Percentiles rank a stretch among this genome's conserved stretches.
Conservation (phyloP, 371 early-diverging fungal genomes). For the Saksenaea oblongispora region DNA sequence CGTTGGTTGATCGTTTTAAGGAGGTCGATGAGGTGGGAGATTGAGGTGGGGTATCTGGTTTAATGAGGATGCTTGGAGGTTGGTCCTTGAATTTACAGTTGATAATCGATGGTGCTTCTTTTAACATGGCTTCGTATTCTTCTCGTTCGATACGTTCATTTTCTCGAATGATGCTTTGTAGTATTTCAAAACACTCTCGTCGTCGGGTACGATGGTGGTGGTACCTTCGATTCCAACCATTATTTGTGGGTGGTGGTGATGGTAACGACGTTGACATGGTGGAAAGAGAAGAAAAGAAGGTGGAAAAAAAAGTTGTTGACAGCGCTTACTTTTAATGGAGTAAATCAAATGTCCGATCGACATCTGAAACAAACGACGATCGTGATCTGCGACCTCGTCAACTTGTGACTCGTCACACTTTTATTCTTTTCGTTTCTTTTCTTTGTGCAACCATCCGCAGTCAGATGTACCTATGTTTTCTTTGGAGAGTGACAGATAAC, state of each 20-base stretch:
- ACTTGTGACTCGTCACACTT: background rate
- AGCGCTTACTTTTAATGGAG: background rate
- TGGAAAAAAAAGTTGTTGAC: slow-evolving; percentile 1
- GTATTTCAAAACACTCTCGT: slow-evolving; percentile 33
- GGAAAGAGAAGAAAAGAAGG: background rate
- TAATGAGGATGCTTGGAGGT: slow-evolving; percentile 22
- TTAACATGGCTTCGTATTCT: slow-evolving; percentile 31
- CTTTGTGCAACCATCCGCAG: background rate
- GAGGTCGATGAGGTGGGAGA: slow-evolving; percentile 6
- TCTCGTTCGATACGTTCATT: slow-evolving; percentile 33
- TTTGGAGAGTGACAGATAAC: background rate
- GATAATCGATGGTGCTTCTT: slow-evolving; percentile 24
- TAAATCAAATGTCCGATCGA: slow-evolving; percentile 7
- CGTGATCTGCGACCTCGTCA: background rate
- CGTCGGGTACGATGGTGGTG: slow-evolving; percentile 35
- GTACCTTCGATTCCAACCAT: background rate
- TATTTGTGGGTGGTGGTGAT: slow-evolving; percentile 6
- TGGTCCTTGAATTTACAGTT: slow-evolving; percentile 9
- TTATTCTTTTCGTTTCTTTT: background rate
- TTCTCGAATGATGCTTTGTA: slow-evolving; percentile 43
- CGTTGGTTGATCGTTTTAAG: slow-evolving; percentile 10
- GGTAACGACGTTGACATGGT: slow-evolving; percentile 5
- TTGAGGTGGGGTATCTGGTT: slow-evolving; percentile 8
- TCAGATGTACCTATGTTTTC: background rate
- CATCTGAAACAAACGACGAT: slow-evolving; percentile 5